phyloP scores from a whole-genome alignment of 805 yeast species.

The Candida silvicultrix region DNA sequence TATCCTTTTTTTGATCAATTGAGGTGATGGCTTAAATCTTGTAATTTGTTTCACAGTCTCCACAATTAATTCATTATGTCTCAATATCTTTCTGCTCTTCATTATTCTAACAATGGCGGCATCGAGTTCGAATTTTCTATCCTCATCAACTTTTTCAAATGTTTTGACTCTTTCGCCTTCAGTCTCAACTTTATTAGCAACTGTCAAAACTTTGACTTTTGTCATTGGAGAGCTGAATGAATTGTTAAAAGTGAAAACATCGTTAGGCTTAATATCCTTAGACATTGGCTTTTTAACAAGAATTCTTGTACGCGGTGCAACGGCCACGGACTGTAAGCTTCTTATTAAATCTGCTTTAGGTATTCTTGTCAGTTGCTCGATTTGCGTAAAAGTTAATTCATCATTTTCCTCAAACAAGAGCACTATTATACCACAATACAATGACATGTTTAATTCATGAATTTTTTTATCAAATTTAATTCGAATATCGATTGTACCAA shows the following conservation, averaged over 20 bases:
- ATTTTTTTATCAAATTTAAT: constrained; percentile 61
- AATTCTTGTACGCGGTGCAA: constrained; percentile 77
- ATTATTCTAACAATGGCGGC: constrained; percentile 87
- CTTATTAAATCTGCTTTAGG: constrained; percentile 69
- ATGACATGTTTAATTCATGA: constrained; percentile 76
- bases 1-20: constrained; percentile 62
- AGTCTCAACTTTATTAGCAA: constrained; percentile 38
- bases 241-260: constrained; percentile 61
- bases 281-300: constrained; percentile 70
- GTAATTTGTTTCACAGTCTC: constrained; percentile 57
- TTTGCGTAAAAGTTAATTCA: constrained; percentile 51
- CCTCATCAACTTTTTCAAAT: constrained; percentile 48
- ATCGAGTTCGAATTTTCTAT: constrained; percentile 63
- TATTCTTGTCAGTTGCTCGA: constrained; percentile 58
- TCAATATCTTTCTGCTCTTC: constrained; percentile 62
- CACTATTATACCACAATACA: constrained; percentile 75
- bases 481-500: constrained; percentile 77
- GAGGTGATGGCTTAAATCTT: constrained; percentile 65
- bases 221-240: constrained; percentile 62
- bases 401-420: constrained; percentile 61
- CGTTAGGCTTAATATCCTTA: constrained; percentile 57
- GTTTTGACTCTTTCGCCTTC: constrained; percentile 38
- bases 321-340: constrained; percentile 76
- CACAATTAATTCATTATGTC: constrained; percentile 60
- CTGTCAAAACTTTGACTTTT: constrained; percentile 71